Base-by-base conservation (phyloP, 1,139 yeast genomes). In the Arxiozyma bovina region DNA sequence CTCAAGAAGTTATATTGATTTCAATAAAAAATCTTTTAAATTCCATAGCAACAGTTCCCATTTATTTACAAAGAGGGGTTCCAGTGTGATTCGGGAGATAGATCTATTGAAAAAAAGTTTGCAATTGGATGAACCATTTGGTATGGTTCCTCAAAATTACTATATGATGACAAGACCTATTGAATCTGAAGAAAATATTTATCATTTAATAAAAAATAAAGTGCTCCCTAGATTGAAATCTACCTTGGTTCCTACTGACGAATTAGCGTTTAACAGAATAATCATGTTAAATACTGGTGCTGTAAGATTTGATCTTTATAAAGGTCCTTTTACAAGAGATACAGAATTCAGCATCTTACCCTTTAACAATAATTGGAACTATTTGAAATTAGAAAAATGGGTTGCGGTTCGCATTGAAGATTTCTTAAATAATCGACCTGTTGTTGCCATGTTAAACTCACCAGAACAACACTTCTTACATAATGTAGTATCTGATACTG, bases 261-360 rank as follows among this genome's bases (percentile, higher is more conserved):
- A 45, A 1, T 49, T 61, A 7, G 46, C 60, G 9, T 58, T 63
- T 7, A 79, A 87, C 30, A 74, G 96, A 56, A 73, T 83, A 27
- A 77, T 89, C 40, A 72, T 87, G 50, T 80, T 89, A 56, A 93
- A 93, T 65, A 86, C 97, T 0, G 98, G 98, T 0, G 86, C 96
- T 0, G 78, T 93, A 5, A 78, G 99, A 52, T 93, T 88, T 67
- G 98, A 93, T 67, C 71, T 93, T 54, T 87, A 86, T 72, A 81
- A 85, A 67, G 99, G 98, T 0, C 82, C 85, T 1, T 93, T 85
- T 66, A 90, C 96, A 0, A 72, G 75, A 47, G 96, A 91, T 69
- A 77, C 94, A 0, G 86, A 87, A 57, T 93, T 76, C 65, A 88
- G 87, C 50, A 87, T 93, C 0, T 84, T 96, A 0, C 98, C 99